Percentiles rank a stretch among this genome's conserved stretches.
phyloP scores from a whole-genome alignment of 352 stramenopile species.

The Globisporangium emineosum region DNA sequence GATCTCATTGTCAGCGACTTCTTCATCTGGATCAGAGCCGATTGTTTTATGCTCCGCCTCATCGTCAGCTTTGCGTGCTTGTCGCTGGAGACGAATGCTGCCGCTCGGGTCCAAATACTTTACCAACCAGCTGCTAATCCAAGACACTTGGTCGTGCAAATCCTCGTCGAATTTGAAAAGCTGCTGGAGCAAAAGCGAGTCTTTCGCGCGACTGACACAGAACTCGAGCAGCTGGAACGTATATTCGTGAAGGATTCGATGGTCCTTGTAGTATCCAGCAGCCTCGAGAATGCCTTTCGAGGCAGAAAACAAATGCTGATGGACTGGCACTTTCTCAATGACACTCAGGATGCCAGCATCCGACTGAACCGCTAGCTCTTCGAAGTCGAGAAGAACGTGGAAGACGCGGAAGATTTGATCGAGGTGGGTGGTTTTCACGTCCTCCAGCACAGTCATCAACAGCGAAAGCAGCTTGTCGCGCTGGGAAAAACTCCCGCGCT shows the following conservation, averaged over 20 bases:
- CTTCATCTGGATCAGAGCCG: background rate
- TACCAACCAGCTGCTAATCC: constrained; percentile 49
- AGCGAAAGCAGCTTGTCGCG: constrained; percentile 48
- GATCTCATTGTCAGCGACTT: background rate
- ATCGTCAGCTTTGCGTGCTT: background rate
- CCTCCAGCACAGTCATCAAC: constrained; percentile 59
- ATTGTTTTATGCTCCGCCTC: background rate
- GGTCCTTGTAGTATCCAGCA: constrained; percentile 61
- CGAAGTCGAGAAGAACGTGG: constrained; percentile 30
- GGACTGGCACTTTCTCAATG: constrained; percentile 16
- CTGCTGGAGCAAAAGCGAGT: constrained; percentile 30
- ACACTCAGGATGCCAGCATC: background rate
- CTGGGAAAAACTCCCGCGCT: constrained; percentile 18
- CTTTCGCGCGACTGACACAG: constrained; percentile 25
- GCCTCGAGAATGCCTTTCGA: constrained; percentile 53
- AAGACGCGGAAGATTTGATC: constrained; percentile 46
- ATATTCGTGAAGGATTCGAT: constrained; percentile 39
- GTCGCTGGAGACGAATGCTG: constrained; percentile 11
- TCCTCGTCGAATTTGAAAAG: constrained; percentile 36
- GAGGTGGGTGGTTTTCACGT: constrained; percentile 49
- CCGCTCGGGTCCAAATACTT: constrained; percentile 40
- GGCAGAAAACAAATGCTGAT: constrained; percentile 56
- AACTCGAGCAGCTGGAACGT: constrained; percentile 59
- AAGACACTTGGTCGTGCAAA: constrained; percentile 31
- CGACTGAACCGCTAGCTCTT: constrained; percentile 4